Percentiles rank a stretch among this genome's conserved stretches.
phyloP scores from a whole-genome alignment of 2,329 filamentous ascomycete genomes.

The Clonostachys chloroleuca region DNA sequence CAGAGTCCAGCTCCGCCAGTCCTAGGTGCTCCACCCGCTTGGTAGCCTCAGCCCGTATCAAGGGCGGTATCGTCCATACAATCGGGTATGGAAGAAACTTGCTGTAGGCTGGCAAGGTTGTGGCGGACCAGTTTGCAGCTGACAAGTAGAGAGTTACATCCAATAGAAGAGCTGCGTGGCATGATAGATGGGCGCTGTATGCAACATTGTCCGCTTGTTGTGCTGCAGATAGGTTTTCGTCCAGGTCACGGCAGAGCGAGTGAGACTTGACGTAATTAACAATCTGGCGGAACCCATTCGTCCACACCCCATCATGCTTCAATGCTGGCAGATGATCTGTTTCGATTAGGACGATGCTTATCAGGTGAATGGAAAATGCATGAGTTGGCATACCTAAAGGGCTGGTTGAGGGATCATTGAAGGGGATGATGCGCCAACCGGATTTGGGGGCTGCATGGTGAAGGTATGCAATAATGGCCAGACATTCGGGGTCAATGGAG shows the following conservation, averaged over 20 bases:
- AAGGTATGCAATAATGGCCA: slow-evolving; percentile 77
- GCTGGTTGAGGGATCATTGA: slow-evolving; percentile 67
- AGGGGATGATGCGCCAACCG: slow-evolving; percentile 67
- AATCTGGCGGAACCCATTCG: slow-evolving; percentile 58
- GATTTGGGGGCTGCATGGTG: slow-evolving; percentile 54
- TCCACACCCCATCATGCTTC: slow-evolving; percentile 45
- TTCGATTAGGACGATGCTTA: neutral
- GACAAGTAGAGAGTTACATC: slow-evolving; percentile 89
- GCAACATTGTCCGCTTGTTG: slow-evolving; percentile 44
- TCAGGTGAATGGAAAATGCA: neutral
- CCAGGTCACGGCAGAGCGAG: slow-evolving; percentile 26
- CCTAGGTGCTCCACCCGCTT: slow-evolving; percentile 66
- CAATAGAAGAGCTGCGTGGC: slow-evolving; percentile 71
- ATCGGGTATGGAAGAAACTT: slow-evolving; percentile 78
- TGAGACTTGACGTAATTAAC: slow-evolving; percentile 46
- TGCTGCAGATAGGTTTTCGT: slow-evolving; percentile 28
- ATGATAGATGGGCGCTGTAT: slow-evolving; percentile 66
- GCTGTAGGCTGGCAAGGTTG: slow-evolving; percentile 78
- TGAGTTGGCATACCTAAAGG: slow-evolving; percentile 58
- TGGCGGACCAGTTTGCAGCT: slow-evolving; percentile 75
- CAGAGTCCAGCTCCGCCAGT: slow-evolving; percentile 63
- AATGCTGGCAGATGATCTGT: slow-evolving; percentile 52
- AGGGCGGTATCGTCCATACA: slow-evolving; percentile 79
- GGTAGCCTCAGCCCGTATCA: slow-evolving; percentile 66
- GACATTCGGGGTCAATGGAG: slow-evolving; percentile 87